phyloP scores from a whole-genome alignment of 1,284 basidiomycete species.

The Abortiporus biennis region DNA sequence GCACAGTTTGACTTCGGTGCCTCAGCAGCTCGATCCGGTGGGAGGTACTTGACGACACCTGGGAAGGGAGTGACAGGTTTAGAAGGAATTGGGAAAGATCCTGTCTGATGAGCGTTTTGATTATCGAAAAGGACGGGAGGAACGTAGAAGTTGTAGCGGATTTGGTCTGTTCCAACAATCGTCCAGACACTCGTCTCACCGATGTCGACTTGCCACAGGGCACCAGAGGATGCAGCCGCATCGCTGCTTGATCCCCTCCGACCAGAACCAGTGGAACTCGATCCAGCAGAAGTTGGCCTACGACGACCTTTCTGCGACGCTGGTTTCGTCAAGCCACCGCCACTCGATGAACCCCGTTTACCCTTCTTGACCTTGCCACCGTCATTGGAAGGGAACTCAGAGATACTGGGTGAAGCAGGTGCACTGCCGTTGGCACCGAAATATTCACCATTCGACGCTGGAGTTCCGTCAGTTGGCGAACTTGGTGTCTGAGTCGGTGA shows the following conservation, averaged over 20 bases:
- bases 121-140: conserved; percentile 80
- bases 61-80: conserved; percentile 88
- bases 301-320: conserved; percentile 57
- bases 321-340: conserved; percentile 51
- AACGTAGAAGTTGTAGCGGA: conserved; percentile 89
- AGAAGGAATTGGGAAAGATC: conserved; percentile 68
- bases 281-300: conserved; percentile 64
- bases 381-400: conserved; percentile 72
- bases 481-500: conserved; percentile 56
- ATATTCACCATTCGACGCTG: conserved; percentile 55
- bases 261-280: conserved; percentile 61
- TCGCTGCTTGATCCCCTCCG: conserved; percentile 62
- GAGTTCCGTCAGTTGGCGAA: conserved; percentile 61
- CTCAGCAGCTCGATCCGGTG: conserved; percentile 76
- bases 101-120: conserved; percentile 56
- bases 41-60: conserved; percentile 76
- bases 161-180: conserved; percentile 87
- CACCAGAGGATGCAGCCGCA: conserved; percentile 63
- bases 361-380: conserved; percentile 75
- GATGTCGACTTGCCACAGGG: conserved; percentile 82
- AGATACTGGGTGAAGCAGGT: conserved; percentile 60
- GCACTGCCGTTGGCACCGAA: conserved; percentile 54
- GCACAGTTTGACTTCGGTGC: conserved; percentile 62
- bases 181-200: conserved; percentile 92
- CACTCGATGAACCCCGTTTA: conserved; percentile 71